Conservation (phyloP, 345 rosid species). For the Eucalyptus pauciflora region DNA sequence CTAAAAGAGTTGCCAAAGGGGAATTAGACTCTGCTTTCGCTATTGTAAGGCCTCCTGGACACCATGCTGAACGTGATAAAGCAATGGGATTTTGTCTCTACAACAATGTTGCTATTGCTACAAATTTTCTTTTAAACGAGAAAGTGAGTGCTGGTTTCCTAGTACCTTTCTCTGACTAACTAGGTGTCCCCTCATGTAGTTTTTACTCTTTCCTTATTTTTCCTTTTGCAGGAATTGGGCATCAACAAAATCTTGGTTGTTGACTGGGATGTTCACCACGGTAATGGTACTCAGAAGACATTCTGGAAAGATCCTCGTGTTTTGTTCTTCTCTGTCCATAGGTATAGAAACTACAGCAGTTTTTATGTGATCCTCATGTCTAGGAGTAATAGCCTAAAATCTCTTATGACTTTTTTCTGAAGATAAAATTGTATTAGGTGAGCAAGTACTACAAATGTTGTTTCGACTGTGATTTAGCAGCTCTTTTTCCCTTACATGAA, state of each 20-base stretch:
- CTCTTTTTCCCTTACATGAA: background rate
- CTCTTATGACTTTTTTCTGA: background rate
- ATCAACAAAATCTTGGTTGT: slow-evolving; percentile 76
- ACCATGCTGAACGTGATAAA: slow-evolving; percentile 79
- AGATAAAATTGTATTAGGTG: background rate
- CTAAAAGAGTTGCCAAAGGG: slow-evolving; percentile 74
- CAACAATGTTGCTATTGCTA: slow-evolving; percentile 91
- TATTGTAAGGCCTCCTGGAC: slow-evolving; percentile 95
- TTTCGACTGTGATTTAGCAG: background rate
- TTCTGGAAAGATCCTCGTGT: slow-evolving; percentile 91
- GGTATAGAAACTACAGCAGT: slow-evolving; percentile 19
- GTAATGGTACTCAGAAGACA: slow-evolving; percentile 89
- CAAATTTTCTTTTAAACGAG: slow-evolving; percentile 51
- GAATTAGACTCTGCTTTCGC: slow-evolving; percentile 79
- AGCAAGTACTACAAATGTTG: background rate
- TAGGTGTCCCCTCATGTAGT: background rate
- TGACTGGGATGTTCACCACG: slow-evolving; percentile 99
- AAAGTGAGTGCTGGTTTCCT: slow-evolving; percentile 31
- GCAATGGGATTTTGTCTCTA: slow-evolving; percentile 92
- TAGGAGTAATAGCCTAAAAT: background rate
- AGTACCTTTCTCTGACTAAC: background rate
- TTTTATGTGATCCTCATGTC: background rate
- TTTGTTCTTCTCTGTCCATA: slow-evolving; percentile 93
- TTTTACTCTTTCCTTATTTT: background rate
- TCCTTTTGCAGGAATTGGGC: slow-evolving; percentile 55